Percentiles rank a stretch among this genome's conserved stretches.
Evolutionary conservation across 2,329 filamentous ascomycete genomes (phyloP).

Genomic region (Penicillium sp.): DNA sequence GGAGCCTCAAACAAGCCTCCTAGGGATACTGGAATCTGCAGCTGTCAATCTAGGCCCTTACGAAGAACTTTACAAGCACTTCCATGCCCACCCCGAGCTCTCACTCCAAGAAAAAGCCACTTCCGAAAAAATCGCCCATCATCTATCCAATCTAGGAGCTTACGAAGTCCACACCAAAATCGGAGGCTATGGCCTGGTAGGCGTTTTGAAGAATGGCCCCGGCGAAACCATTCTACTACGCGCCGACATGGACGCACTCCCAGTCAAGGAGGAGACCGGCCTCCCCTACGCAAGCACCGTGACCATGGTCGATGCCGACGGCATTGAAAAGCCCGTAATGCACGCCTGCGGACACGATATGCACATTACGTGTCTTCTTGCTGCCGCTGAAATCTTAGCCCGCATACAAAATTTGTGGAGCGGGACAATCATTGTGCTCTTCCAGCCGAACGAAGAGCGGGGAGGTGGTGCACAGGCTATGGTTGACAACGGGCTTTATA

Average conservation of each 20-base stretch:
- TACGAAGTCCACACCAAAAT: slow-evolving; percentile 45
- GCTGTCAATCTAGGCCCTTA: slow-evolving; percentile 43
- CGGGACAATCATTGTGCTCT: slow-evolving; percentile 61
- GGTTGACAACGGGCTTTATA: slow-evolving; percentile 57
- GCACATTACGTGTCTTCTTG: slow-evolving; percentile 57
- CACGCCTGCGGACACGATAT: slow-evolving; percentile 61
- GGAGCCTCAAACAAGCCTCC: slow-evolving; percentile 19
- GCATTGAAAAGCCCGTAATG: slow-evolving; percentile 55
- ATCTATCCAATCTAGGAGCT: slow-evolving; percentile 36
- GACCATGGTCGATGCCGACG: slow-evolving; percentile 47
- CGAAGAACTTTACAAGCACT: slow-evolving; percentile 56
- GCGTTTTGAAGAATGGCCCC: slow-evolving; percentile 42
- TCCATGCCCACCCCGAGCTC: slow-evolving; percentile 58
- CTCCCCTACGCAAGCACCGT: slow-evolving; percentile 48
- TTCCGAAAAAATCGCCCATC: slow-evolving; percentile 45
- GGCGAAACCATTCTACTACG: slow-evolving; percentile 48
- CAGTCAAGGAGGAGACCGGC: slow-evolving; percentile 47
- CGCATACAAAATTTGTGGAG: slow-evolving; percentile 50
- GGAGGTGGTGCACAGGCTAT: slow-evolving; percentile 61
- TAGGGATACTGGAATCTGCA: slow-evolving; percentile 17
- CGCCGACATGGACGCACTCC: slow-evolving; percentile 51
- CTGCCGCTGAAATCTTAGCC: slow-evolving; percentile 51
- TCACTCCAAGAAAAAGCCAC: slow-evolving; percentile 56
- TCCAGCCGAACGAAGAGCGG: slow-evolving; percentile 66
- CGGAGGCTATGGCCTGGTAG: slow-evolving; percentile 46